phyloP scores from a whole-genome alignment of 2,329 filamentous ascomycete genomes.

The Hymenoscyphus scutula region DNA sequence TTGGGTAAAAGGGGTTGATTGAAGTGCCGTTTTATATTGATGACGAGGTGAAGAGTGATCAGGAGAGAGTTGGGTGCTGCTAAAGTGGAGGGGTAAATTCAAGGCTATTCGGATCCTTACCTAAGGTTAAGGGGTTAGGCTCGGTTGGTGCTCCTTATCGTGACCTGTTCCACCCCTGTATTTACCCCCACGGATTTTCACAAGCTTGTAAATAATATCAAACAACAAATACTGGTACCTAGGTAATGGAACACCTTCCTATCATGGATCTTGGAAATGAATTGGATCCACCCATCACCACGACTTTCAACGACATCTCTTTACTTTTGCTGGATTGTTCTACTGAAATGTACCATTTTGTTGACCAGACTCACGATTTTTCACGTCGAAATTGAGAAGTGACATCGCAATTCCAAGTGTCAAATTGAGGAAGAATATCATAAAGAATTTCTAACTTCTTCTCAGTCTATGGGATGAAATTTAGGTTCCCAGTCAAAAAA shows the following conservation, averaged over 20 bases:
- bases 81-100: not conserved
- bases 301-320: not conserved
- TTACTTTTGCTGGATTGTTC: not conserved
- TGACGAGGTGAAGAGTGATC: not conserved
- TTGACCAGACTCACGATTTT: not conserved
- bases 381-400: not conserved
- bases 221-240: no score
- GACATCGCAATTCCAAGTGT: not conserved
- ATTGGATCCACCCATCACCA: not conserved
- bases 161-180: not conserved
- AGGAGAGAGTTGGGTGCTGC: not conserved
- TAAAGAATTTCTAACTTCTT: no score
- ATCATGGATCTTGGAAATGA: no score
- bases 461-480: no score
- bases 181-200: no score
- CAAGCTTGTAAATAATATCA: no score
- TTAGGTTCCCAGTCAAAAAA: not conserved
- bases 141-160: not conserved
- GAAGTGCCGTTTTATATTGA: not conserved
- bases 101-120: not conserved
- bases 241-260: no score
- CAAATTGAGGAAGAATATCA: not conserved
- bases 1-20: not conserved
- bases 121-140: not conserved
- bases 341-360: not conserved